Percentiles rank a stretch among this genome's conserved stretches.
These are phyloP conservation scores for Xylaria sp. DNA, from an alignment of 2,329 filamentous ascomycete species.

Conservation along the genomic window DNA sequence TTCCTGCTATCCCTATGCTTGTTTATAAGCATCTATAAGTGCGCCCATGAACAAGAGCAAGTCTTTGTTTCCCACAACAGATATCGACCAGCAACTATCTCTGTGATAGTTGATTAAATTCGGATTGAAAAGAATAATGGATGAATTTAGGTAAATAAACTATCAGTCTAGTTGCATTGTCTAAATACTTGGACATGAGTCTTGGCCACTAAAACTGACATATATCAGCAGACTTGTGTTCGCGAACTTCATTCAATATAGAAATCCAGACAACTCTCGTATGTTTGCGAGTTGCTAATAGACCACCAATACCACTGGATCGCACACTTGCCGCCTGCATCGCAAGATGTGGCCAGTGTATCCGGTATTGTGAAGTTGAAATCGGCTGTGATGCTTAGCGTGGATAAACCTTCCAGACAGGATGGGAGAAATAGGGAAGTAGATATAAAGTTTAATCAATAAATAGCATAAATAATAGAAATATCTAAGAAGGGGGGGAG, in stretches of 20 bases:
- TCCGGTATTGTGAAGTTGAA: conserved; percentile 67
- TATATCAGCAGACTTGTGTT: neutral
- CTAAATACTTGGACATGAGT: neutral
- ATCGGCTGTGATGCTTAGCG: conserved; percentile 26
- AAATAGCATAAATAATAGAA: no score
- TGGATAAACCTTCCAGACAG: neutral
- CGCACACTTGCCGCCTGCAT: conserved; percentile 58
- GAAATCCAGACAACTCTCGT: conserved; percentile 72
- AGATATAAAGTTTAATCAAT: no score
- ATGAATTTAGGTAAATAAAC: neutral
- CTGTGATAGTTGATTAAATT: neutral
- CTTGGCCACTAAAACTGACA: no score
- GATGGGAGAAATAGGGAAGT: neutral
- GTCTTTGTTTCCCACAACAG: no score
- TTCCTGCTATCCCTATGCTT: no score
- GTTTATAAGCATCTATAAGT: no score
- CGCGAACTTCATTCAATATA: conserved; percentile 30
- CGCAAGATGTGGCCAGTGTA: conserved; percentile 59
- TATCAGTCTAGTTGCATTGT: neutral
- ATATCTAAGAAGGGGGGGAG: conserved; percentile 46
- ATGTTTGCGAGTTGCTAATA: conserved; percentile 66
- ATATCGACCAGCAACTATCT: no score
- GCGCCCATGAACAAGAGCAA: no score
- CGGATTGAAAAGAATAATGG: neutral
- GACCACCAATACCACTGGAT: conserved; percentile 74